Conservation (phyloP, 129 eudicot species). For the Ambrosia trifida region DNA sequence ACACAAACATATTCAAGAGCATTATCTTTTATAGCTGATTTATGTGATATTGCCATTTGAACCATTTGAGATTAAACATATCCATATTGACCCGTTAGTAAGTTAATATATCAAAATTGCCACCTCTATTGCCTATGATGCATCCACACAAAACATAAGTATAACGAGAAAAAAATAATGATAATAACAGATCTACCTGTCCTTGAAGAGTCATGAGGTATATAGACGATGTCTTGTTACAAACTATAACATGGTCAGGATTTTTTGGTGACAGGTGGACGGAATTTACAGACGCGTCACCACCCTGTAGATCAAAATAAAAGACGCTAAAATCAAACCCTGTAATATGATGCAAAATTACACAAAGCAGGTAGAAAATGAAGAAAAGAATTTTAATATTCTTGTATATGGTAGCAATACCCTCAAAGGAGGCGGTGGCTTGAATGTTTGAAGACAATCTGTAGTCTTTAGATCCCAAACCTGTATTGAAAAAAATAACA, state of each 20-base stretch:
- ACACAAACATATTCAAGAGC: conserved; percentile 3
- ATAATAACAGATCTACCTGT: conserved; percentile 51
- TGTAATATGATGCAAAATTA: conserved; percentile 6
- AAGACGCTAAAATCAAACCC: conserved; percentile 8
- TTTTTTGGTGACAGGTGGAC: conserved; percentile 93
- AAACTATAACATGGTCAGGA: conserved; percentile 90
- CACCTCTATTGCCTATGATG: neutral
- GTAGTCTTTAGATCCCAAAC: conserved; percentile 92
- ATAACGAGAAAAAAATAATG: neutral
- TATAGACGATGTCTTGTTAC: conserved; percentile 93
- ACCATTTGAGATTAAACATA: neutral
- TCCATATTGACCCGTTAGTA: neutral
- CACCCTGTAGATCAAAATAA: conserved; percentile 55
- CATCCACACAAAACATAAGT: neutral
- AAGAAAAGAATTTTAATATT: conserved; percentile 1
- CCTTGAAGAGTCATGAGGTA: conserved; percentile 97
- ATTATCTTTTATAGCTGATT: neutral
- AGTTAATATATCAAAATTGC: neutral
- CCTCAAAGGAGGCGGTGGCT: conserved; percentile 96
- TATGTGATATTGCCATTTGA: neutral
- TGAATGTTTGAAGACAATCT: conserved; percentile 88
- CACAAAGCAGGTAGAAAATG: neutral
- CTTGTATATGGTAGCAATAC: conserved; percentile 31
- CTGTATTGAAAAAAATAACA: conserved; percentile 34
- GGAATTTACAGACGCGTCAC: conserved; percentile 93